Evolutionary conservation across 1,284 basidiomycete species (phyloP), one percentile per base, ranked within the genome.

Genomic region (Bondarzewia mesenterica): DNA sequence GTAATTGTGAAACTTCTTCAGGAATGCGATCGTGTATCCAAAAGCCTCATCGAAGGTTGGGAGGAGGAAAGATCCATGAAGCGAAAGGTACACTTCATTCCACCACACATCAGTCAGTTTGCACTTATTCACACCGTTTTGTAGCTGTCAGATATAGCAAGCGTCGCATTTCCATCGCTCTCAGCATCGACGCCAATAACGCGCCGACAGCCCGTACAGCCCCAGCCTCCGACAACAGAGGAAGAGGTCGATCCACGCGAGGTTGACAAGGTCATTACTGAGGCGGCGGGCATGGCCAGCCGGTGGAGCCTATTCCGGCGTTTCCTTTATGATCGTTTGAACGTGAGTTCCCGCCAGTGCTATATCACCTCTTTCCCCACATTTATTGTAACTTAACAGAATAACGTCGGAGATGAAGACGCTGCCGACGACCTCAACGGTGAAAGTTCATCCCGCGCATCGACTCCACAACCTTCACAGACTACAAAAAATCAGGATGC

Each of bases 241-340:
- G 82, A 87, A 7, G 78, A 85, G 2, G 72, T 90, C 1, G 93
- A 98, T 63, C 84, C 88, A 12, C 77, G 92, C 47, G 93, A 97
- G 60, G 83, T 96, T 6, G 95, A 99, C 67, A 87, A 85, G 55
- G 73, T 92, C 0, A 62, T 97, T 14, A 84, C 85, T 5, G 96
- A 99, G 68, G 70, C 89, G 4, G 84, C 93, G 12, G 85, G 85
- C 5, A 91, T 99, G 78, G 82, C 87, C 29, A 85, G 93, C 6
- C 75, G 95, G 47, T 99, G 95, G 94, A 82, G 83, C 49, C 67
- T 97, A 48, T 96, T 98, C 68, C 77, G 85, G 46, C 84, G 89
- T 45, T 99, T 98, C 62, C 68, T 99, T 35, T 71, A 80, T 40
- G 84, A 87, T 49, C 77, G 85, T 37, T 65, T 93, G 3, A 73